These are phyloP conservation scores for Exutisphaerella laricina DNA, from an alignment of 2,329 filamentous ascomycete genomes.

Conservation along the genomic window DNA sequence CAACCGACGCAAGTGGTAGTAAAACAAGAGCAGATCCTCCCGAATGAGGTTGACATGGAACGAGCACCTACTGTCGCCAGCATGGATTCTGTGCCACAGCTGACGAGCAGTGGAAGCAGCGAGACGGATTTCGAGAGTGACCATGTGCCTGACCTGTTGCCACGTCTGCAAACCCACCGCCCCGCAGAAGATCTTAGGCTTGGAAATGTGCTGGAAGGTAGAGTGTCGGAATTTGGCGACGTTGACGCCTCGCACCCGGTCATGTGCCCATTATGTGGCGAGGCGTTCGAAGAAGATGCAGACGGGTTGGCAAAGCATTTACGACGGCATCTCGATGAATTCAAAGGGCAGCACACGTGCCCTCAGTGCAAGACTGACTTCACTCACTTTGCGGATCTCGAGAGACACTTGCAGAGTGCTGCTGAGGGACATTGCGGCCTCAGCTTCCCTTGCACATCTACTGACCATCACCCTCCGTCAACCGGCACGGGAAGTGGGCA, in stretches of 20 bases:
- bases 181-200: conserved; percentile 7
- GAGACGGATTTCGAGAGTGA: background rate
- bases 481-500: conserved; percentile 5
- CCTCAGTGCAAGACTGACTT: conserved; percentile 25
- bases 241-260: conserved; percentile 16
- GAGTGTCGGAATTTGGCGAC: conserved; percentile 5
- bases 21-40: background rate
- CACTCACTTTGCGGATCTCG: conserved; percentile 24
- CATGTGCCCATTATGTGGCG: conserved; percentile 23
- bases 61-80: background rate
- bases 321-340: conserved; percentile 20
- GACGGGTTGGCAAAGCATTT: conserved; percentile 22
- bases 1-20: background rate
- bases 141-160: background rate
- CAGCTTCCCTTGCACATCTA: conserved; percentile 25
- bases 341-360: conserved; percentile 22
- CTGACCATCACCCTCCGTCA: conserved; percentile 25
- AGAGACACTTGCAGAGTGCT: conserved; percentile 18
- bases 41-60: background rate
- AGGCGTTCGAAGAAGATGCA: conserved; percentile 21
- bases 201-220: conserved; percentile 4
- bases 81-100: background rate
- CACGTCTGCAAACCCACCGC: background rate
- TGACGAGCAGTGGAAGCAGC: conserved; percentile 1
- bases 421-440: conserved; percentile 25